Base-by-base conservation (phyloP, 495 filamentous ascomycete genomes). In the Viridothelium virens region DNA sequence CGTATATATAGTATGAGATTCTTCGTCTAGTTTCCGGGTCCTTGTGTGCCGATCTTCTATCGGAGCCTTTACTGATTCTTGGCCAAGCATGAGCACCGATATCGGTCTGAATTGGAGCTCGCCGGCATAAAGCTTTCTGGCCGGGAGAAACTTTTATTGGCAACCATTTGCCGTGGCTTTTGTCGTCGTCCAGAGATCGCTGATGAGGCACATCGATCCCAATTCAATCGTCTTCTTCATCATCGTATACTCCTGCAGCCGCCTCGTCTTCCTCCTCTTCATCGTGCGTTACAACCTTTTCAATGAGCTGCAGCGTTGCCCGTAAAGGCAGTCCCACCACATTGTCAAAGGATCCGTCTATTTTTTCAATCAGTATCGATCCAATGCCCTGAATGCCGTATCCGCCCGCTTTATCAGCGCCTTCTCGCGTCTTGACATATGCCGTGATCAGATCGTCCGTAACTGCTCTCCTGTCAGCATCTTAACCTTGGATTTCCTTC, bases 331-430 rank as follows among this genome's bases (percentile, higher is more conserved):
- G 75, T n/a, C 95, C 94, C 63, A 98, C 85, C 6, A 97, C 94
- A 79, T 97, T 97, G 82, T 98, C 93, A 72, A 86, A 91, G 56
- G 85, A 85, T 6, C 94, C 95, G 69, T 96, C 88, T 65, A 98
- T 88, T 76, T 81, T 87, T 77, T 96, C 91, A 18, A 98, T 83
- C 65, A 97, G 73, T 69, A 96, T 82, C 1, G 86, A 84, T n/a
- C 91, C 94, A 2, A 93, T 74, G 2, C 92, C 92, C 77, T 98
- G 94, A 53, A 97, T 80, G 10, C 91, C 95, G 77, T 98, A 98
- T 0, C 94, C 95, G 1, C 94, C 94, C 0, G 94, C 95, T 81
- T 97, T 98, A 77, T 98, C 94, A 34, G 82, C 91, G 1, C 95
- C 94, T 79, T 98, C 95, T 50, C 95, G 81, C 41, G 93, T 97